Conservation (phyloP, 2,329 filamentous ascomycete species). For the Trichoderma atrobrunneum region DNA sequence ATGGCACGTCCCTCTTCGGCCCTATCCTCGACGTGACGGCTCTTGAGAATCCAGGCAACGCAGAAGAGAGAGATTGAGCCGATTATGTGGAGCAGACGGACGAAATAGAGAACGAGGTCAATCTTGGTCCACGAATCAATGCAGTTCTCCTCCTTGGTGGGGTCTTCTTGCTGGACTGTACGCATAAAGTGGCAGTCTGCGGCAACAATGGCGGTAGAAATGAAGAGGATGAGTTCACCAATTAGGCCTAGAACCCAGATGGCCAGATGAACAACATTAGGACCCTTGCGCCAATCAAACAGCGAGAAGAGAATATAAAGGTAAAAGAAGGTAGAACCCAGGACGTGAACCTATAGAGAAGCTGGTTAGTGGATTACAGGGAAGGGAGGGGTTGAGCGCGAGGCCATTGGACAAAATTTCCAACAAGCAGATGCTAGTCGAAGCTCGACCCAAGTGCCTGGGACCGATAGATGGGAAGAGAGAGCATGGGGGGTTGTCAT, state of each 20-base stretch:
- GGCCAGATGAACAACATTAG: slow-evolving; percentile 73
- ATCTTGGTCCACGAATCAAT: slow-evolving; percentile 44
- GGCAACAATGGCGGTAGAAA: slow-evolving; percentile 66
- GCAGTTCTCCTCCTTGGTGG: slow-evolving; percentile 30
- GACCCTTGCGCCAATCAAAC: slow-evolving; percentile 77
- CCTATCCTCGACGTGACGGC: slow-evolving; percentile 37
- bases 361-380: slow-evolving; percentile 5
- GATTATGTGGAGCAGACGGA: slow-evolving; percentile 66
- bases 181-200: slow-evolving; percentile 62
- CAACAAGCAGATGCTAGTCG: background rate
- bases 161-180: slow-evolving; percentile 29
- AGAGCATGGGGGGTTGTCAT: slow-evolving; percentile 37
- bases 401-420: background rate
- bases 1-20: slow-evolving; percentile 38
- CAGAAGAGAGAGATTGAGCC: slow-evolving; percentile 52
- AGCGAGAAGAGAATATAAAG: slow-evolving; percentile 82
- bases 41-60: slow-evolving; percentile 42
- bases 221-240: slow-evolving; percentile 71
- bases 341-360: slow-evolving; percentile 69
- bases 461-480: background rate
- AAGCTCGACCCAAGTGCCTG: background rate
- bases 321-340: slow-evolving; percentile 83
- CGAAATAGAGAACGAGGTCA: slow-evolving; percentile 63
- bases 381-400: background rate
- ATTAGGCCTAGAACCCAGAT: slow-evolving; percentile 74